Conservation (phyloP, 2,329 filamentous ascomycete species). For the Hypoxylon sp. region DNA sequence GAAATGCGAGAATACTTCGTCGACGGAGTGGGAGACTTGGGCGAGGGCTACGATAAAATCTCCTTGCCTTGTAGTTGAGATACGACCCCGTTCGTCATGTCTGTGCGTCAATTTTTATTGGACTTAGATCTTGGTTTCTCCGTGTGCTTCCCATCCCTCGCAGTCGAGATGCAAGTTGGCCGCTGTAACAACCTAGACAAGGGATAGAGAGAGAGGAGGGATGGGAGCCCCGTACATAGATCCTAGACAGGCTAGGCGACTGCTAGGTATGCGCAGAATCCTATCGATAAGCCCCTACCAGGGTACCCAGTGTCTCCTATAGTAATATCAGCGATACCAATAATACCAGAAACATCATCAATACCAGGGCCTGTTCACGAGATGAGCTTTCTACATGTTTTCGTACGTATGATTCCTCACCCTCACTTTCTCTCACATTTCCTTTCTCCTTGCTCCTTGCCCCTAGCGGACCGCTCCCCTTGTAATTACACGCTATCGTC, state of each 20-base stretch:
- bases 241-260: neutral
- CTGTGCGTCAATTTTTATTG: slow-evolving; percentile 26
- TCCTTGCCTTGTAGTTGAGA: slow-evolving; percentile 21
- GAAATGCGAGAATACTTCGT: slow-evolving; percentile 42
- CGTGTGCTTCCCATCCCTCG: slow-evolving; percentile 39
- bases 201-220: slow-evolving; percentile 6
- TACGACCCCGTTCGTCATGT: slow-evolving; percentile 4
- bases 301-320: slow-evolving; percentile 18
- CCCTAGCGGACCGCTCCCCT: slow-evolving; percentile 33
- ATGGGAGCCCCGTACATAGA: neutral
- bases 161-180: slow-evolving; percentile 29
- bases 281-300: slow-evolving; percentile 35
- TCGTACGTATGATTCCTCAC: slow-evolving; percentile 31
- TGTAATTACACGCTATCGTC: slow-evolving; percentile 28
- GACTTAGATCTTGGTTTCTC: slow-evolving; percentile 37
- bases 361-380: slow-evolving; percentile 13
- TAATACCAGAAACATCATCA: slow-evolving; percentile 2
- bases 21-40: neutral
- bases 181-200: slow-evolving; percentile 23
- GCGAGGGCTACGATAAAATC: slow-evolving; percentile 6
- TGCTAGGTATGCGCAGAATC: neutral
- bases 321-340: slow-evolving; percentile 11
- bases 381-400: slow-evolving; percentile 30
- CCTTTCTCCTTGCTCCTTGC: slow-evolving; percentile 19
- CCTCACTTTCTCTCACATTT: slow-evolving; percentile 11